phyloP scores from a whole-genome alignment of 352 stramenopile genomes.

The Phytophthora foliorum region DNA sequence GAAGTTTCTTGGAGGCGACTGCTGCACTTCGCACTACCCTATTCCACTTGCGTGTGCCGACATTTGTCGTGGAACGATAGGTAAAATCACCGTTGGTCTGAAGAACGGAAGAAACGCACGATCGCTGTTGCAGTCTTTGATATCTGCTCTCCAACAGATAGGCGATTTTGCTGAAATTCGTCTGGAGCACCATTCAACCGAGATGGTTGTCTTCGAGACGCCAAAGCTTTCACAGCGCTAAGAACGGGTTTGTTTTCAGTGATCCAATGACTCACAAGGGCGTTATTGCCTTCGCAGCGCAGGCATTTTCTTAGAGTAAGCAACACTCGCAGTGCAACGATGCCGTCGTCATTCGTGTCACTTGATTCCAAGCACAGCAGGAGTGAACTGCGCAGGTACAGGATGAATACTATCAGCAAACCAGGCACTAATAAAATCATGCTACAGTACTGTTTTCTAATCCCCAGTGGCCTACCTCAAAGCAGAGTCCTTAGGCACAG shows the following conservation, averaged over 20 bases:
- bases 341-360: conserved; percentile 16
- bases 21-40: neutral
- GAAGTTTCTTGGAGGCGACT: neutral
- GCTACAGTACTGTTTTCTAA: neutral
- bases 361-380: conserved; percentile 37
- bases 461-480: conserved; percentile 30
- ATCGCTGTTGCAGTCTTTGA: conserved; percentile 60
- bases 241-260: conserved; percentile 32
- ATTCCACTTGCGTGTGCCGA: neutral
- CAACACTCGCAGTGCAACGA: conserved; percentile 58
- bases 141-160: conserved; percentile 50
- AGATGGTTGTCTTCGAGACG: conserved; percentile 9
- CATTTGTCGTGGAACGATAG: neutral
- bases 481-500: conserved; percentile 14
- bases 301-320: conserved; percentile 70
- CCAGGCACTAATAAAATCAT: neutral
- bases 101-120: conserved; percentile 32
- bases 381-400: conserved; percentile 30
- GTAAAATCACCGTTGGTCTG: neutral
- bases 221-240: conserved; percentile 32
- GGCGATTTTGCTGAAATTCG: conserved; percentile 7
- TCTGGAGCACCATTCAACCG: conserved; percentile 5
- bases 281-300: conserved; percentile 49
- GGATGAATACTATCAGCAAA: neutral
- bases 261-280: conserved; percentile 46